Conservation (phyloP, 495 filamentous ascomycete genomes). For the Mytilinidion resinicola region DNA sequence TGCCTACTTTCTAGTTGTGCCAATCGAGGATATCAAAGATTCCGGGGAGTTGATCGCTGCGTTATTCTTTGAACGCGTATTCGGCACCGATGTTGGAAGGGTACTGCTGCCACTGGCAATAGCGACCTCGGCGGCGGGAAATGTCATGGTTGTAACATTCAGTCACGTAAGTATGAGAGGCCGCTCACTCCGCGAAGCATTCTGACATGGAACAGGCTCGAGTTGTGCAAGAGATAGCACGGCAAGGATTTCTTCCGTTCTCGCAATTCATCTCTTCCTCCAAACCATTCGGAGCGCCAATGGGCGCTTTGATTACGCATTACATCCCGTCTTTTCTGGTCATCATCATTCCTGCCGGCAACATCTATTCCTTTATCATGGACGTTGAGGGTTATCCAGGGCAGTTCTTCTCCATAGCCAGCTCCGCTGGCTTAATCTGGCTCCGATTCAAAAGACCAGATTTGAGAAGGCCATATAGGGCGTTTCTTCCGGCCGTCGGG, state of each 20-base stretch:
- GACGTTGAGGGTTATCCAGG: conserved; percentile 66
- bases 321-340: conserved; percentile 62
- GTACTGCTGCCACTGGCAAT: conserved; percentile 52
- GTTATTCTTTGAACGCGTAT: conserved; percentile 21
- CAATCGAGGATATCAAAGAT: conserved; percentile 12
- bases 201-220: conserved; percentile 45
- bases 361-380: conserved; percentile 68
- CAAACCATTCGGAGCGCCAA: conserved; percentile 59
- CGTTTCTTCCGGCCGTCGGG: conserved; percentile 52
- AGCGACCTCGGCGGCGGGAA: conserved; percentile 60
- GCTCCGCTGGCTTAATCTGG: conserved; percentile 54
- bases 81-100: conserved; percentile 40
- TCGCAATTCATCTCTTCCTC: conserved; percentile 56
- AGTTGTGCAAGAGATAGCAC: conserved; percentile 62
- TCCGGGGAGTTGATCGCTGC: conserved; percentile 16
- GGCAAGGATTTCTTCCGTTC: conserved; percentile 65
- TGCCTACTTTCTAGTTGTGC: conserved; percentile 23
- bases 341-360: conserved; percentile 53
- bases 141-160: conserved; percentile 60
- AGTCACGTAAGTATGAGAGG: no score
- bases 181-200: no score
- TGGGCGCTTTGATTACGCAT: conserved; percentile 61
- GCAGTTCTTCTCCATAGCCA: conserved; percentile 54
- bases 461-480: conserved; percentile 60
- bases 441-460: conserved; percentile 56